These are phyloP conservation scores for Dicorynia guianensis DNA, from an alignment of 306 rosid species.

Conservation along the genomic window DNA sequence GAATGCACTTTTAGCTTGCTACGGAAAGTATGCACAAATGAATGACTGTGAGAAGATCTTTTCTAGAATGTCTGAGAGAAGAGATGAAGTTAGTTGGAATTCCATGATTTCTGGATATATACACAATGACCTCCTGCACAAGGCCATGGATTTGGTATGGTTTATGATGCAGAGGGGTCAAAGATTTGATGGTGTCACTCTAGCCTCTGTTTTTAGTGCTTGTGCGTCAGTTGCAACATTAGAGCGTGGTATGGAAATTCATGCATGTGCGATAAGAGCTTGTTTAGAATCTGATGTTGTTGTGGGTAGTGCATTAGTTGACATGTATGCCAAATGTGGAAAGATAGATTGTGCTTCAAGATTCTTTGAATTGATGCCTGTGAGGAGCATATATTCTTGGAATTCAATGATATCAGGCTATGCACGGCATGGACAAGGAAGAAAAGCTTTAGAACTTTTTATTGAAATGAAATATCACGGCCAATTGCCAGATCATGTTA, in stretches of 20 bases:
- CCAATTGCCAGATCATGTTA: slow-evolving; percentile 83
- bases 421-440: slow-evolving; percentile 90
- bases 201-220: slow-evolving; percentile 93
- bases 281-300: slow-evolving; percentile 81
- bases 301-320: slow-evolving; percentile 88
- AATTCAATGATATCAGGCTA: slow-evolving; percentile 92
- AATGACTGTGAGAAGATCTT: slow-evolving; percentile 75
- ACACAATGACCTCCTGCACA: slow-evolving; percentile 72
- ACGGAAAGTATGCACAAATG: slow-evolving; percentile 75
- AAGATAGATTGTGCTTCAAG: slow-evolving; percentile 86
- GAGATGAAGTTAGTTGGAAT: slow-evolving; percentile 92
- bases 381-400: slow-evolving; percentile 83
- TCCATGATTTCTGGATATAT: slow-evolving; percentile 92
- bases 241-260: slow-evolving; percentile 93
- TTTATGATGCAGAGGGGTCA: slow-evolving; percentile 86
- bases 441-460: slow-evolving; percentile 71
- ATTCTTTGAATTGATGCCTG: slow-evolving; percentile 80
- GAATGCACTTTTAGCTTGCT: slow-evolving; percentile 84
- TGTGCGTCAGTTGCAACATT: slow-evolving; percentile 92
- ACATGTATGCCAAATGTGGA: slow-evolving; percentile 96
- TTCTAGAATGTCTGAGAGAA: slow-evolving; percentile 71
- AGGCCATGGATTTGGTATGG: slow-evolving; percentile 88
- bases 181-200: slow-evolving; percentile 81
- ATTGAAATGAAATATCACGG: slow-evolving; percentile 66
- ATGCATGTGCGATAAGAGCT: slow-evolving; percentile 79